Evolutionary conservation across 2,329 filamentous ascomycete species (phyloP), one percentile per base, ranked within the genome.

Genomic region (Trichophyton schoenleinii): DNA sequence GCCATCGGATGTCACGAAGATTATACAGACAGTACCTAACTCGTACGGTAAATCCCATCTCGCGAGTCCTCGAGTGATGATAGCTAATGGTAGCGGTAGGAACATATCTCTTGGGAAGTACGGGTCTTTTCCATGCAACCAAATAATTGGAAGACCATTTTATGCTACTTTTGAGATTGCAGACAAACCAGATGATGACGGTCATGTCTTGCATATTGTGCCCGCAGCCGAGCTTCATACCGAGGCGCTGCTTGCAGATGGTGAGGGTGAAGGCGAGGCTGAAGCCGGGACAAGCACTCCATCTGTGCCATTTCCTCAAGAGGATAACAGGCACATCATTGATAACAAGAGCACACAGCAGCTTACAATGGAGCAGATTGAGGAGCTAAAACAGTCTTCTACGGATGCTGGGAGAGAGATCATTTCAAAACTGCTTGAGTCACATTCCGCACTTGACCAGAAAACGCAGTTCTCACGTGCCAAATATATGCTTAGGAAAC

Each of bases 401-500:
- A 84, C 86, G 2, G 86, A 86, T 3, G 89, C 89, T 0, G 92
- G 91, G 11, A 88, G 88, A 71, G 91, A 95, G 59, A 82, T 99
- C 57, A 94, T 99, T 65, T 87, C 89, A n/a, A 95, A 91, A 75
- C 84, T 99, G 28, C 83, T 99, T 74, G 81, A 91, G 34, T 94
- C 91, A 49, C 94, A 99, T 73, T 86, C 88, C 18, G 88, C 87
- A 0, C 81, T 99, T 49, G 91, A 95, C 67, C 88, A 97, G 76
- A 99, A 99, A 80, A 97, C 94, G 0, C 81, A 85, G 0, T 99
- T 95, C 70, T 95, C 91, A 1, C 79, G 96, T 62, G 91, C 92
- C 49, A 99, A 99, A 74, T 99, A 99, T 75, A 96, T 94, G 69
- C 78, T 97, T 18, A 81, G 95, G 53, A 99, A 99, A 77, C 87